Conservation (phyloP, 768 basidiomycete genomes). For the Leccinum imitatum region DNA sequence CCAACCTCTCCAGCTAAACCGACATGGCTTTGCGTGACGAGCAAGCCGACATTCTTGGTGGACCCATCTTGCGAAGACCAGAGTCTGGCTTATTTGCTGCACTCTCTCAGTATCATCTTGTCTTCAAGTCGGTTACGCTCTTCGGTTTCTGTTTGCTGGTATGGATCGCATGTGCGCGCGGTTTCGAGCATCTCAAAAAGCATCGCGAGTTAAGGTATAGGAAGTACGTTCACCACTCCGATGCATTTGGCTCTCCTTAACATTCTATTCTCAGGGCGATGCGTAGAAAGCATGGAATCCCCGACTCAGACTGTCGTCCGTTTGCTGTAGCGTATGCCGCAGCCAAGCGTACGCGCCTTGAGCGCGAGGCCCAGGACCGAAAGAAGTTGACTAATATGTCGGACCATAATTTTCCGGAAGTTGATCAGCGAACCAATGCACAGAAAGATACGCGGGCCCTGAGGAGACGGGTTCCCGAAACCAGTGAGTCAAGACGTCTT, state of each 20-base stretch:
- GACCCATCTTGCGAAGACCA: slow-evolving; percentile 43
- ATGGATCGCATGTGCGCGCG: slow-evolving; percentile 36
- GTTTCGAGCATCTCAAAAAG: slow-evolving; percentile 48
- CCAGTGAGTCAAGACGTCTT: slow-evolving; percentile 37
- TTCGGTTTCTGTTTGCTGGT: slow-evolving; percentile 35
- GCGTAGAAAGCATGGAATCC: slow-evolving; percentile 79
- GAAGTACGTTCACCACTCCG: slow-evolving; percentile 46
- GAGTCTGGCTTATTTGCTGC: slow-evolving; percentile 25
- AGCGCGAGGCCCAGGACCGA: slow-evolving; percentile 46
- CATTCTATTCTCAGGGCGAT: slow-evolving; percentile 48
- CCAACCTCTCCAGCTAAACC: slow-evolving; percentile 21
- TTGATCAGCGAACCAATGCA: slow-evolving; percentile 32
- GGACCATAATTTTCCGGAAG: slow-evolving; percentile 23
- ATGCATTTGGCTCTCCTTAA: slow-evolving; percentile 11
- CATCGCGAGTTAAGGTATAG: slow-evolving; percentile 66
- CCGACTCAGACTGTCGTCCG: slow-evolving; percentile 77
- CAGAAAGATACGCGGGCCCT: slow-evolving; percentile 37
- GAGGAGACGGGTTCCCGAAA: slow-evolving; percentile 48
- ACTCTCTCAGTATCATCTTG: slow-evolving; percentile 37
- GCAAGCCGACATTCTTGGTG: slow-evolving; percentile 71
- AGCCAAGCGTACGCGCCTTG: slow-evolving; percentile 54
- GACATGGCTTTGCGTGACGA: slow-evolving; percentile 57
- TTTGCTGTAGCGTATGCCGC: slow-evolving; percentile 89
- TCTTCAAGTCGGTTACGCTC: slow-evolving; percentile 39
- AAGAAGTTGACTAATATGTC: slow-evolving; percentile 31